Conservation (phyloP, 202 grass and related monocot genomes). For the Bolboschoenoplectus hybrid region DNA sequence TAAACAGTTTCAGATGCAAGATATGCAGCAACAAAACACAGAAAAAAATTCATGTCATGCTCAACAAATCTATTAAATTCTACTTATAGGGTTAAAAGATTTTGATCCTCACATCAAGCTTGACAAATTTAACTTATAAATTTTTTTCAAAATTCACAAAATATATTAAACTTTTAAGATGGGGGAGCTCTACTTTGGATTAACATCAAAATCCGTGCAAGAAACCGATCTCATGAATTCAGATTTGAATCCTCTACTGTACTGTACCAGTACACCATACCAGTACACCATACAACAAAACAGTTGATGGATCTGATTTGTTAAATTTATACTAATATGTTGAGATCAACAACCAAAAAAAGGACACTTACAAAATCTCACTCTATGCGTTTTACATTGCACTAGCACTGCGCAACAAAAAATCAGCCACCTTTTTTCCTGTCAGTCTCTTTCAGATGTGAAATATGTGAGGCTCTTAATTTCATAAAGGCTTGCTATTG, state of each 20-base stretch:
- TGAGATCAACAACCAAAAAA: neutral
- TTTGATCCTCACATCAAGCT: no score
- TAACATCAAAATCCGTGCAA: neutral
- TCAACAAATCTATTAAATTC: neutral
- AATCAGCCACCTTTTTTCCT: no score
- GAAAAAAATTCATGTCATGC: neutral
- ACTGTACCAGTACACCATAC: neutral
- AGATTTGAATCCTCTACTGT: neutral
- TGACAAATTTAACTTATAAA: no score
- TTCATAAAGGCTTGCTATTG: no score
- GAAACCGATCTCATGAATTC: neutral
- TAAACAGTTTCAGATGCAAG: neutral
- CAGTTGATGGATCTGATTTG: neutral
- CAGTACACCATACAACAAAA: neutral
- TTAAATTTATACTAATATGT: neutral
- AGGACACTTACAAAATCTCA: neutral
- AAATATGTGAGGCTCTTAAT: no score
- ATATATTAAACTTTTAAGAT: neutral
- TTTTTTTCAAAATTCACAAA: no score
- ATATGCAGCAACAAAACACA: neutral
- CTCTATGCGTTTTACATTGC: no score
- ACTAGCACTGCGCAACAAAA: no score
- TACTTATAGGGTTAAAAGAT: neutral
- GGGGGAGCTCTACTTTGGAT: neutral
- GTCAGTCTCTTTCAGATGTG: no score